phyloP scores from a whole-genome alignment of 208 protist genomes.

The Trypanosoma caninum region DNA sequence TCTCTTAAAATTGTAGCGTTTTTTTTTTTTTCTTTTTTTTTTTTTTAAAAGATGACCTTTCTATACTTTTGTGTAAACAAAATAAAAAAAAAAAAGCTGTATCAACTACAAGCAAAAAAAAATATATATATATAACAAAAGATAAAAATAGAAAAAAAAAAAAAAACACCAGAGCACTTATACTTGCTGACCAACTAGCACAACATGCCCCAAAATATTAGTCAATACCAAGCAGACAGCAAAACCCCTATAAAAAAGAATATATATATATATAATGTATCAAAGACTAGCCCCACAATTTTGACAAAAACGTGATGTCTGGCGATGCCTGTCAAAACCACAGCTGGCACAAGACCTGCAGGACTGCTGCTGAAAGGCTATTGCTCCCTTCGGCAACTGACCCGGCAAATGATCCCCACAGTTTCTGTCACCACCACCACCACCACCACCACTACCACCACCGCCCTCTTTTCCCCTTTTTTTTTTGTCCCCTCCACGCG shows the following conservation, averaged over 20 bases:
- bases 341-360: conserved; percentile 1
- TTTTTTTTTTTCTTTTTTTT: not conserved
- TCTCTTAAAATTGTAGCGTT: not conserved
- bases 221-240: no score
- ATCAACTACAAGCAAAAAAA: not conserved
- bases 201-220: no score
- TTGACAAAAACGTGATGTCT: conserved; percentile 14
- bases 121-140: not conserved
- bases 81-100: not conserved
- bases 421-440: not conserved
- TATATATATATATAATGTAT: no score
- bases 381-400: not conserved
- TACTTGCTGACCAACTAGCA: not conserved
- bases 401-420: not conserved
- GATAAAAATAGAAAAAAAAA: conserved; percentile 4
- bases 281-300: conserved; percentile 12
- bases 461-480: no score
- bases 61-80: no score
- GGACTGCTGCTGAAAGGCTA: not conserved
- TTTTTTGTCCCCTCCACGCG: no score
- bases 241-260: no score
- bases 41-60: not conserved
- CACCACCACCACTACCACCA: no score
- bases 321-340: not conserved
- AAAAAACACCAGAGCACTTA: conserved; percentile 12